These are phyloP conservation scores for Coniella lustricola DNA, from an alignment of 2,329 filamentous ascomycete genomes.

Conservation along the genomic window DNA sequence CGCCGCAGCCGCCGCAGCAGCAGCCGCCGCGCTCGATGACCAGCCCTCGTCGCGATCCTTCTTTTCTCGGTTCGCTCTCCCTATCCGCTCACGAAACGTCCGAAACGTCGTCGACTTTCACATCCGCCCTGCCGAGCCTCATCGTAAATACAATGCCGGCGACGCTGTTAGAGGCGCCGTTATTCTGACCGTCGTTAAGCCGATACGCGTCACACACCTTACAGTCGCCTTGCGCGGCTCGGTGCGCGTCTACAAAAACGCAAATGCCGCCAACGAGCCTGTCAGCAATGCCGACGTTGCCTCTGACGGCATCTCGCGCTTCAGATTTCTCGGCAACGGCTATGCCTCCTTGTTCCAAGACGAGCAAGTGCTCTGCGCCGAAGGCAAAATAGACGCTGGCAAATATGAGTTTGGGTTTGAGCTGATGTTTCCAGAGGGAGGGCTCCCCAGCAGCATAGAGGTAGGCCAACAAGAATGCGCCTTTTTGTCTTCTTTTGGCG, in stretches of 20 bases:
- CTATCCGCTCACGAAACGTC: conserved; percentile 41
- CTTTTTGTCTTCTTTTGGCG: background rate
- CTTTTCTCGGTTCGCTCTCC: conserved; percentile 46
- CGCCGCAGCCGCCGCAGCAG: too few relatives aligned
- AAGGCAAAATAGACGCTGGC: conserved; percentile 66
- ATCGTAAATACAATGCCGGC: conserved; percentile 68
- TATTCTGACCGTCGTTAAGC: conserved; percentile 64
- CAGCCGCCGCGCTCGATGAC: conserved; percentile 32
- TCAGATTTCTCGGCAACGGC: conserved; percentile 65
- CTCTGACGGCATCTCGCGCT: conserved; percentile 27
- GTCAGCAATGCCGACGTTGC: conserved; percentile 35
- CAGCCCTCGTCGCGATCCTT: conserved; percentile 37
- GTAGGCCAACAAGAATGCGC: conserved; percentile 46
- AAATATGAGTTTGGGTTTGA: conserved; percentile 66
- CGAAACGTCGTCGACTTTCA: conserved; percentile 73
- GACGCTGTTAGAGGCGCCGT: conserved; percentile 69
- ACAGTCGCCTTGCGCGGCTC: conserved; percentile 72
- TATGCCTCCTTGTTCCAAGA: conserved; percentile 78
- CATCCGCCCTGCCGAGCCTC: conserved; percentile 68
- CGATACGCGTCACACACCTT: conserved; percentile 71
- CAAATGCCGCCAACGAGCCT: conserved; percentile 45
- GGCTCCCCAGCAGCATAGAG: conserved; percentile 85
- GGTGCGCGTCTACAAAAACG: conserved; percentile 70
- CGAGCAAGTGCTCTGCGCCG: conserved; percentile 71
- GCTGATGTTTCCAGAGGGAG: conserved; percentile 27